These are phyloP conservation scores for Phialophora macrospora DNA, from an alignment of 2,329 filamentous ascomycete genomes.

Conservation along the genomic window DNA sequence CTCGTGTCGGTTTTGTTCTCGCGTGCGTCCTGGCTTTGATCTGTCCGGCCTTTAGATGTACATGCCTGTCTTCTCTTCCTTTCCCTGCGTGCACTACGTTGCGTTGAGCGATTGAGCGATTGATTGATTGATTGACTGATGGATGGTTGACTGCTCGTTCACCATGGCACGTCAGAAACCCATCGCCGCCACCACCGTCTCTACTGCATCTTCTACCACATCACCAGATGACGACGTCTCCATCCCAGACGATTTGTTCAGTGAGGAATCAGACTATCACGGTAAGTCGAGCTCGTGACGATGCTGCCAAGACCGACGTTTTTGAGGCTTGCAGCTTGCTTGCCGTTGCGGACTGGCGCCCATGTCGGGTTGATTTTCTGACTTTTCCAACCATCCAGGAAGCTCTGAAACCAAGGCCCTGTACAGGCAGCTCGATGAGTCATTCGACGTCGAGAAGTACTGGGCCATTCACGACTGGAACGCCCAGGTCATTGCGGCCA, in stretches of 20 bases:
- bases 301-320: background rate
- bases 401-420: conserved; percentile 56
- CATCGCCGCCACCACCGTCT: background rate
- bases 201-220: conserved; percentile 2
- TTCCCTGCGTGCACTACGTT: background rate
- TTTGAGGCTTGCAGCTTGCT: background rate
- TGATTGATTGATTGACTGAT: background rate
- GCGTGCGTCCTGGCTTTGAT: background rate
- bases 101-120: background rate
- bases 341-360: background rate
- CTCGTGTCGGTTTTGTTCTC: background rate
- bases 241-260: conserved; percentile 42
- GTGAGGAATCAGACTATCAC: conserved; percentile 54
- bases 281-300: conserved; percentile 39
- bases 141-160: background rate
- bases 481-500: conserved; percentile 32
- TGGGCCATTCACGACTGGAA: conserved; percentile 46
- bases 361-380: background rate
- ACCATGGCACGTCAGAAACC: conserved; percentile 1
- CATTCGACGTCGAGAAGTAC: conserved; percentile 59
- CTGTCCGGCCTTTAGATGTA: background rate
- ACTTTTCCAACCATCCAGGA: conserved; percentile 51
- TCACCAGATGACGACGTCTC: conserved; percentile 5
- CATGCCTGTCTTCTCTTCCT: background rate
- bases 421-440: conserved; percentile 58